Evolutionary conservation across 192 early-diverging fungal species (phyloP), one percentile per base, ranked within the genome.

Genomic region (Coemansia guatemalensis): DNA sequence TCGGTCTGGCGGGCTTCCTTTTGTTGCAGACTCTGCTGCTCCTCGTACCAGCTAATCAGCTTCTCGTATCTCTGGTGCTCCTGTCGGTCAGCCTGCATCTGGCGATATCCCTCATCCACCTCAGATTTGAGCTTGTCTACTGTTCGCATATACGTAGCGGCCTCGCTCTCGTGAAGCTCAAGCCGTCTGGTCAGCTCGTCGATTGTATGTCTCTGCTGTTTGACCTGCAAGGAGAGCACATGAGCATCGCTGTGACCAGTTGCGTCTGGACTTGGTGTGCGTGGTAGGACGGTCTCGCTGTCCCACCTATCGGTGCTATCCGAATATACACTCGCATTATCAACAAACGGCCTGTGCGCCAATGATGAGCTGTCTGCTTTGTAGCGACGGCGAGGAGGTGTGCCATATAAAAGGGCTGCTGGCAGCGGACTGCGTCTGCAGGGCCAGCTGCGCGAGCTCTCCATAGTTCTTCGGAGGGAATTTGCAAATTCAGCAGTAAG

Each of bases 341-440:
- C 20, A 41, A 14, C 11, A 29, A 56, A 8, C 29, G 2, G 35
- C 21, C 25, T 41, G 8, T 26, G 21, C 27, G 26, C 6, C 18
- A 33, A 29, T 9, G 8, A 18, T 6, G 41, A 5, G 39, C 35
- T 47, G 29, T 32, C 53, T 44, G 39, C 48, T 20, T 60, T 62
- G 30, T 53, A 27, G 69, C 57, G 50, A 8, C 68, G 56, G 8
- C 74, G 74, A 21, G 69, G 69, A 4, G 74, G 54, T 17, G 65
- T 51, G 21, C 52, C 57, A 27, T 65, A 27, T 17, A 62, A 50
- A 35, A 78, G 57, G 25, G 49, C 39, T 44, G 68, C 27, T 17
- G 74, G 74, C 52, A 78, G 66, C 7, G 75, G 75, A 44, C 58
- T 72, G 49, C 75, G 75, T n/a, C 75, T 53, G 52, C 62, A 60